A percentile compares a stretch with the other conserved stretches of the same genome.
Conservation (phyloP, 352 stramenopile species). For the Discostella stelligera region DNA sequence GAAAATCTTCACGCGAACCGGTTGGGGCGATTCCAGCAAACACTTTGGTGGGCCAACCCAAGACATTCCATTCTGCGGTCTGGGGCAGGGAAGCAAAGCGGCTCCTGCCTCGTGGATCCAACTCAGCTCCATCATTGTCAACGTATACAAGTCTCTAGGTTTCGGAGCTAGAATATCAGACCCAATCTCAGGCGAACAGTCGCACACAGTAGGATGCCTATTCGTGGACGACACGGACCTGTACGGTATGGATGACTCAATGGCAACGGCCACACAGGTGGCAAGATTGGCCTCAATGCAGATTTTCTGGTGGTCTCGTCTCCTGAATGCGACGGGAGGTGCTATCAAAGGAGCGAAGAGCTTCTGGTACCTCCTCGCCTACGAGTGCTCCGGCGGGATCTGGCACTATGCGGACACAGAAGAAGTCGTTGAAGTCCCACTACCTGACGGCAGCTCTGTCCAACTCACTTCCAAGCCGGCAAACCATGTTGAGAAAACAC, state of each 20-base stretch:
- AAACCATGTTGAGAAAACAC: constrained; percentile 1
- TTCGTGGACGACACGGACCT: background rate
- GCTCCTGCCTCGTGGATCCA: no score
- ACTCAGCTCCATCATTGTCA: no score
- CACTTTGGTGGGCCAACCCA: no score
- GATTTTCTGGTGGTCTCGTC: background rate
- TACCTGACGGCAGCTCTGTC: background rate
- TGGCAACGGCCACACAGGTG: background rate
- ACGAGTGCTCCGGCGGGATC: background rate
- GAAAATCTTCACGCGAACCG: no score
- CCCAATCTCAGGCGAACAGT: no score
- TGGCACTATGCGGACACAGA: background rate
- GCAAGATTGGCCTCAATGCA: background rate
- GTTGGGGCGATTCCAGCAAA: no score
- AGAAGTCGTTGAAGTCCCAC: background rate
- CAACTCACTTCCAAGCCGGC: background rate
- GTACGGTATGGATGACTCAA: background rate
- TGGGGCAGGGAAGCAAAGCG: no score
- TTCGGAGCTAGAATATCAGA: no score
- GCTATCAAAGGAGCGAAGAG: background rate
- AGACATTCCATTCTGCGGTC: no score
- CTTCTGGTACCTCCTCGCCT: background rate
- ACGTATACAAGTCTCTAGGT: no score
- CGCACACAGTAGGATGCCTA: background rate
- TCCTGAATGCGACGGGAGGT: background rate